Percentiles rank a stretch among this genome's conserved stretches.
Conservation (phyloP, 345 rosid species). For the Citrus mangshanensis region DNA sequence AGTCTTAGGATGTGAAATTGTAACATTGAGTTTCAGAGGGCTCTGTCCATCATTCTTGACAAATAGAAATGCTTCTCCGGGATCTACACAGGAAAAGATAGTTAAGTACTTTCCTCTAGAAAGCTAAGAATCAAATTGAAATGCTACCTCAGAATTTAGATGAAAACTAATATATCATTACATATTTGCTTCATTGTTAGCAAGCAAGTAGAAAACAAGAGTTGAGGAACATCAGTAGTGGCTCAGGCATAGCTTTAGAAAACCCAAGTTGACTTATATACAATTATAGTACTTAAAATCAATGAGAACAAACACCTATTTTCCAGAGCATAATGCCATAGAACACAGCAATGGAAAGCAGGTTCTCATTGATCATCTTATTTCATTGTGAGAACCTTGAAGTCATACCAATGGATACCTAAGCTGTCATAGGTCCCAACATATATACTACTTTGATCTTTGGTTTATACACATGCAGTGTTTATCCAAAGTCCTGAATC, state of each 20-base stretch:
- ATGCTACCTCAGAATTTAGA: neutral
- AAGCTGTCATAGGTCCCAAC: neutral
- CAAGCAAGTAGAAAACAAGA: neutral
- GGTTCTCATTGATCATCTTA: neutral
- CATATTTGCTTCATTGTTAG: neutral
- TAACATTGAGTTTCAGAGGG: constrained; percentile 19
- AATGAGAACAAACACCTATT: neutral
- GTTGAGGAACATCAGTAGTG: neutral
- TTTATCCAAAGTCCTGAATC: neutral
- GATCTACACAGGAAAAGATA: constrained; percentile 18
- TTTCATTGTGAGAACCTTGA: neutral
- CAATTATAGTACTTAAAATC: neutral
- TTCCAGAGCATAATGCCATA: neutral
- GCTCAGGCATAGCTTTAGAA: neutral
- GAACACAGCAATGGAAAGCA: neutral
- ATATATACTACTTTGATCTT: neutral
- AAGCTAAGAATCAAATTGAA: neutral
- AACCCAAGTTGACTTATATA: neutral
- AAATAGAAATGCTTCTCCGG: constrained; percentile 26
- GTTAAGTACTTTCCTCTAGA: neutral
- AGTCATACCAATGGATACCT: neutral
- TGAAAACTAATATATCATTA: neutral
- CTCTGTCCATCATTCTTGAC: constrained; percentile 35
- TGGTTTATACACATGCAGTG: neutral
- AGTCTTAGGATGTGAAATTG: constrained; percentile 4